Conservation (phyloP, 1,139 yeast species). For the Wickerhamiella infanticola region DNA sequence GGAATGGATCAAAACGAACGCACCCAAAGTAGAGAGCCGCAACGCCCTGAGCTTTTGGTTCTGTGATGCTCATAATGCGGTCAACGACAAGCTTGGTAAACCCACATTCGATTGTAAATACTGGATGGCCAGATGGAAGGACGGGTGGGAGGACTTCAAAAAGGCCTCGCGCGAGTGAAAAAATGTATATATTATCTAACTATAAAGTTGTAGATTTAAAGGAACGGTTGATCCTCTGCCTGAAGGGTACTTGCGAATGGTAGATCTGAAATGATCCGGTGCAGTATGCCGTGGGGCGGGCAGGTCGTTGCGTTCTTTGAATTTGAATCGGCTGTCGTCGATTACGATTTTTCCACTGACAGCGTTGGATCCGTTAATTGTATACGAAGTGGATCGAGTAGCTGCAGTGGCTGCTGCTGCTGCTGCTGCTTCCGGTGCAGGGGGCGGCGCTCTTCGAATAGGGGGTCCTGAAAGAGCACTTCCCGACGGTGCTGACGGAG, state of each 20-base stretch:
- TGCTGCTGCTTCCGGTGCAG: conserved; percentile 19
- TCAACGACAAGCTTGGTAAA: conserved; percentile 71
- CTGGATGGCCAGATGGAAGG: conserved; percentile 88
- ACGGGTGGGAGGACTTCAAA: conserved; percentile 21
- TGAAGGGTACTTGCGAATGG: conserved; percentile 73
- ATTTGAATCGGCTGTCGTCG: conserved; percentile 64
- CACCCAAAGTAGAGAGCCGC: conserved; percentile 53
- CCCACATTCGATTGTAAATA: conserved; percentile 70
- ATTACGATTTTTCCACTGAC: conserved; percentile 28
- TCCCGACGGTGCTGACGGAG: conserved; percentile 4
- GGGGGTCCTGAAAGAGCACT: not conserved
- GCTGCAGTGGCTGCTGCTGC: conserved; percentile 14
- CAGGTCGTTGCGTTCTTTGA: conserved; percentile 48
- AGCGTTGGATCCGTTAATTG: conserved; percentile 1
- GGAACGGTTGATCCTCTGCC: conserved; percentile 95
- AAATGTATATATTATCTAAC: not conserved
- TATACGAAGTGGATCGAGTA: not conserved
- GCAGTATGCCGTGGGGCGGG: conserved; percentile 69
- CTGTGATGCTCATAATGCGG: conserved; percentile 89
- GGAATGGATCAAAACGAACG: conserved; percentile 40
- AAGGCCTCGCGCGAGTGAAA: not conserved
- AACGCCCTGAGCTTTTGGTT: conserved; percentile 83
- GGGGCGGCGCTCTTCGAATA: conserved; percentile 15
- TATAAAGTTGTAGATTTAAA: conserved; percentile 34
- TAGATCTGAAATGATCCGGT: conserved; percentile 28